Evolutionary conservation across 257 asterid species (phyloP).

Genomic region (Lycium ferocissimum): DNA sequence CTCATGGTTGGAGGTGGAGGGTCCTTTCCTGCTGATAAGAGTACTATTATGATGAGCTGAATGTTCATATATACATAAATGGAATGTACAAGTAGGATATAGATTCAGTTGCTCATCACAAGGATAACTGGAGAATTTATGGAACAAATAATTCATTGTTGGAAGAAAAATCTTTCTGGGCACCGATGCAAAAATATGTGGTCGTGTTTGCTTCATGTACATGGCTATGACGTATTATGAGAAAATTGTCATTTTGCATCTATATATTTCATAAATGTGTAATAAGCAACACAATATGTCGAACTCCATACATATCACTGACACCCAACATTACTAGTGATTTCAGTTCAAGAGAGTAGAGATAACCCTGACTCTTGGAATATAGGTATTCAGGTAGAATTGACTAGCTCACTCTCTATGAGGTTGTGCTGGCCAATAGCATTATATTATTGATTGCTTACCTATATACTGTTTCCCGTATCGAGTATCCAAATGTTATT

Average conservation of each 20-base stretch:
- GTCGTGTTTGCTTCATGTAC: background rate
- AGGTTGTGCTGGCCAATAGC: background rate
- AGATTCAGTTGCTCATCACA: background rate
- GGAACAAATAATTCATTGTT: background rate
- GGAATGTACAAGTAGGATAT: background rate
- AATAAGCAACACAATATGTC: background rate
- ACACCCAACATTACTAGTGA: background rate
- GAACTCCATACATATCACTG: background rate
- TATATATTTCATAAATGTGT: background rate
- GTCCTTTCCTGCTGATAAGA: background rate
- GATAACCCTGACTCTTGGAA: background rate
- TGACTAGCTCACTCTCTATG: background rate
- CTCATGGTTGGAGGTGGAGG: background rate
- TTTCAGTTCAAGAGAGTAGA: background rate
- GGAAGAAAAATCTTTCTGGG: background rate
- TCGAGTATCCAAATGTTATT: background rate
- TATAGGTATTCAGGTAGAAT: background rate
- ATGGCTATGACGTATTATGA: background rate
- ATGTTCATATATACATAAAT: background rate
- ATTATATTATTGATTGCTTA: background rate
- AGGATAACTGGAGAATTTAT: background rate
- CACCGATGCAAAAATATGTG: background rate
- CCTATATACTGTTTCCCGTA: background rate
- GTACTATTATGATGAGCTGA: background rate
- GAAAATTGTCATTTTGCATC: background rate